Percentiles rank a stretch among this genome's conserved stretches.
phyloP scores from a whole-genome alignment of 2,329 filamentous ascomycete species.

The Zymoseptoria ardabiliae region DNA sequence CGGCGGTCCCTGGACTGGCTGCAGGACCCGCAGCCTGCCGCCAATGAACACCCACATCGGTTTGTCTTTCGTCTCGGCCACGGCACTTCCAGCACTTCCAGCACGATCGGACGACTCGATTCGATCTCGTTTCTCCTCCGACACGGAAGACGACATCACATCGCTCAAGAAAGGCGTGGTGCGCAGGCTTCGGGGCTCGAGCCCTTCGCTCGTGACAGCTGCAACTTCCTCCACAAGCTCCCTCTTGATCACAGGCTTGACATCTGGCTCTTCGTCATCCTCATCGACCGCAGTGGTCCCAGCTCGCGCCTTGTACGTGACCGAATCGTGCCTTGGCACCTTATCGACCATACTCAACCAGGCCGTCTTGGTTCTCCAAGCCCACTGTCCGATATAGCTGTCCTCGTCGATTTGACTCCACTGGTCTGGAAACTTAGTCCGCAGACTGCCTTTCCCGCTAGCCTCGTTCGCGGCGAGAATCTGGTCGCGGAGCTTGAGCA shows the following conservation, averaged over 20 bases:
- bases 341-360: not conserved
- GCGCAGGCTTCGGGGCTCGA: not conserved
- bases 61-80: not conserved
- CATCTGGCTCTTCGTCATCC: slow-evolving; percentile 9
- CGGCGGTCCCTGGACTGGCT: not conserved
- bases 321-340: not conserved
- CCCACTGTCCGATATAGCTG: not conserved
- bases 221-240: not conserved
- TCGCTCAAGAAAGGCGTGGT: not conserved
- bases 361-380: not conserved
- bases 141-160: not conserved
- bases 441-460: not conserved
- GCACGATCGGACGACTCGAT: not conserved
- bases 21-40: not conserved
- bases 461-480: not conserved
- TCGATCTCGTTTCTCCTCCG: not conserved
- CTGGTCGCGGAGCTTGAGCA: not conserved
- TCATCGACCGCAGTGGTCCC: slow-evolving; percentile 1
- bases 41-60: not conserved
- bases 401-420: not conserved
- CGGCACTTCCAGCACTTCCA: too few species aligned
- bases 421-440: not conserved
- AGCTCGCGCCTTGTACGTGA: not conserved
- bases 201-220: not conserved
- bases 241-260: not conserved